A percentile compares a stretch with the other conserved stretches of the same genome.
phyloP scores from a whole-genome alignment of 345 rosid genomes.

The Corchorus capsularis region DNA sequence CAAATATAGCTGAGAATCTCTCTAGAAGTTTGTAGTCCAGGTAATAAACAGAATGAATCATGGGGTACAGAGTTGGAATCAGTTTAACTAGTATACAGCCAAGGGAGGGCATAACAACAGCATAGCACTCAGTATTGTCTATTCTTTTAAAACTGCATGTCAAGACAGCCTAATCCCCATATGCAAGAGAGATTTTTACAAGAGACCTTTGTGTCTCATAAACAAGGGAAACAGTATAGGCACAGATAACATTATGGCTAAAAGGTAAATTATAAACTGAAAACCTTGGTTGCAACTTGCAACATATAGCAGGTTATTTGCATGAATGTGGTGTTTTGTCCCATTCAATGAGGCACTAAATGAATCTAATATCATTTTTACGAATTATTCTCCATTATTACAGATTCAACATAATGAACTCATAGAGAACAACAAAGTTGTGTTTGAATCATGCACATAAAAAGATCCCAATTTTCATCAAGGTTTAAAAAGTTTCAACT shows the following conservation, averaged over 20 bases:
- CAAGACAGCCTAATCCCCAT: not conserved
- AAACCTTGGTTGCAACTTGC: not conserved
- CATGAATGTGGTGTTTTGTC: not conserved
- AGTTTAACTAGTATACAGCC: not conserved
- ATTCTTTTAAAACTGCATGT: not conserved
- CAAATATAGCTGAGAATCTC: not conserved
- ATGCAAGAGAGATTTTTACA: not conserved
- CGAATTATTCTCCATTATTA: not conserved
- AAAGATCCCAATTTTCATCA: not conserved
- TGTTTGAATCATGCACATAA: not conserved
- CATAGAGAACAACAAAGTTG: not conserved
- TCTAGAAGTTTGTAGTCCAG: not conserved
- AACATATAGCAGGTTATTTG: not conserved
- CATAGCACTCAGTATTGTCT: not conserved
- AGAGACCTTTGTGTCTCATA: not conserved
- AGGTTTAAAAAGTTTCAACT: not conserved
- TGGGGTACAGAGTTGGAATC: too few relatives aligned
- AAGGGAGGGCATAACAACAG: not conserved
- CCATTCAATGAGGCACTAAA: not conserved
- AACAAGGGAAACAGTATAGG: not conserved
- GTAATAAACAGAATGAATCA: not conserved
- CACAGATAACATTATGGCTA: not conserved
- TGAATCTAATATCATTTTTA: not conserved
- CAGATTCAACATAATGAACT: not conserved
- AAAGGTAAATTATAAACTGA: not conserved